Evolutionary conservation across 352 stramenopile species (phyloP), one percentile per base, ranked within the genome.

Genomic region (Phytophthora kernoviae): DNA sequence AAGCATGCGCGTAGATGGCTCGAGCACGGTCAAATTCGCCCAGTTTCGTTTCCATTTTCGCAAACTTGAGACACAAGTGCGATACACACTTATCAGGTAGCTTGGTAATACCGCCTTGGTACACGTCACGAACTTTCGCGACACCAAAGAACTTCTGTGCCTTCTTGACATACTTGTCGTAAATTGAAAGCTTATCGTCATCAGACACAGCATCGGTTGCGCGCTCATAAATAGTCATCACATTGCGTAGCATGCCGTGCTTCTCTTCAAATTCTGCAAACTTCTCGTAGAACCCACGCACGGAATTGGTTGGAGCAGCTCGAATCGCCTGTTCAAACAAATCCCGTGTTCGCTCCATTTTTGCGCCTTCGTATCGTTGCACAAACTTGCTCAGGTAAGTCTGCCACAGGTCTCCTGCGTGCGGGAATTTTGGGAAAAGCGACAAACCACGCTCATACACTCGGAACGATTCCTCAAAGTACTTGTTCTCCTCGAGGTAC

Each of bases 241-340:
- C 96, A 63, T 98, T 96, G 58, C 97, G 96, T 32, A 96, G 83
- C 68, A 99, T 90, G 6, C 97, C 97, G 68, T 98, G 90, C 52
- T 93, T 80, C 69, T 99, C 97, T 84, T 99, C 97, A 48, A 99
- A 97, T 9, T 94, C 85, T 2, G 91, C 96, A 65, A 99, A 99
- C 44, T 89, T 81, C 0, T 84, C 58, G 34, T 78, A 94, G 15
- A 94, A 74, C 0, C 44, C 50, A 65, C 81, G 97, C 30, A 98
- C 96, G 41, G 96, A 90, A 60, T 98, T 90, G 55, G 68, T 14
- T 43, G 96, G 85, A 42, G 95, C 71, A 58, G 84, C 68, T 69
- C 80, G 46, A 88, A 92, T 84, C 56, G 97, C 74, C 69, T 99
- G 87, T 58, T 99, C 96, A 65, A 98, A 99, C 21, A 99, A 72